Percentiles rank a stretch among this genome's conserved stretches.
phyloP scores from a whole-genome alignment of 768 basidiomycete species.

The Leucocoprinus sp. region DNA sequence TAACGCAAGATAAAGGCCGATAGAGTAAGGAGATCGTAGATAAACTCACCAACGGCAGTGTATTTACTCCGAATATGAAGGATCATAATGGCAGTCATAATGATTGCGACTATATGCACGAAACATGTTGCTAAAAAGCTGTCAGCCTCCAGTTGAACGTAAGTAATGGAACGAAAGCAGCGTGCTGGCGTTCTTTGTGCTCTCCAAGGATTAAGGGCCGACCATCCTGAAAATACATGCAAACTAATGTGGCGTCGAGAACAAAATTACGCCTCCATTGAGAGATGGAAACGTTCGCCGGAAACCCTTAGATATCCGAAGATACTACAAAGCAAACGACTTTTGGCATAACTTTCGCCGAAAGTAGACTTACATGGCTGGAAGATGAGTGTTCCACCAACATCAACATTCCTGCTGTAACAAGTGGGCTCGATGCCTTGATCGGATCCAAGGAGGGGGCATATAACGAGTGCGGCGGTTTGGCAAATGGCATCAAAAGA shows the following conservation, averaged over 20 bases:
- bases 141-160: not conserved
- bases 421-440: conserved; percentile 92
- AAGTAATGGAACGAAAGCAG: not conserved
- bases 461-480: conserved; percentile 89
- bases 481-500: conserved; percentile 87
- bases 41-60: conserved; percentile 78
- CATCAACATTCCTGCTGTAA: conserved; percentile 94
- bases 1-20: conserved; percentile 15
- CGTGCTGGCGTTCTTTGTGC: too few species aligned
- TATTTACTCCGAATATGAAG: conserved; percentile 97
- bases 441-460: conserved; percentile 79
- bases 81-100: conserved; percentile 99
- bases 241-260: too few species aligned
- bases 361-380: conserved; percentile 78
- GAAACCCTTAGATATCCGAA: too few species aligned
- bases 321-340: conserved; percentile 5
- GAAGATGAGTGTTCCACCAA: conserved; percentile 88
- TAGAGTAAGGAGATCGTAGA: not conserved
- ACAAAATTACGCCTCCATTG: too few species aligned
- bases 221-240: too few species aligned
- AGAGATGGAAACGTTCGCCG: too few species aligned
- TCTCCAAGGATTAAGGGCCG: too few species aligned
- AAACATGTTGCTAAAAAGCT: conserved; percentile 75
- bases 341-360: not conserved
- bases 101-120: conserved; percentile 93